Base-by-base conservation (phyloP, 2,329 filamentous ascomycete species). In the Hypoxylon sp. region DNA sequence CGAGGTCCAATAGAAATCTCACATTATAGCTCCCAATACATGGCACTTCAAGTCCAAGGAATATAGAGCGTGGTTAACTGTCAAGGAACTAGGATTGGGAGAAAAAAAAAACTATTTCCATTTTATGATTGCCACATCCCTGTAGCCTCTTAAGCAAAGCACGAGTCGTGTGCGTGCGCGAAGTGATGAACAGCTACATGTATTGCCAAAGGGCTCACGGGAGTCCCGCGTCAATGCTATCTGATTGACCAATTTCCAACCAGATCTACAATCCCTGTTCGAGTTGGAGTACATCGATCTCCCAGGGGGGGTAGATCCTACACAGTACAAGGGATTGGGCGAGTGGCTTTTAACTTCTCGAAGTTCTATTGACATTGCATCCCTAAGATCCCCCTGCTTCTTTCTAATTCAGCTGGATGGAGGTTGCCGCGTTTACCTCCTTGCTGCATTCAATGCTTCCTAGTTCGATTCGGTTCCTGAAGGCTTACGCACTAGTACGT, bases 251-350 rank as follows among this genome's bases (percentile, higher is more conserved):
- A 65, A 57, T 65, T 70, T 52, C 46, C 35, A 62, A 54, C 39
- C 27, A 70, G 68, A 70, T 70, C 65, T 68, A 47, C 42, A 52
- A 72, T 65, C 70, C 70, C 62, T 72, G 70, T 51, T 57, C 19
- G 24, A 52, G 32, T 71, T 69, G 63, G 68, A 71, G 70, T 58
- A 72, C 56, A 70, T 72, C 65, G 59, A 70, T 70, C 64, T 69
- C 53, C 53, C 52, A 54, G 32, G 61, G 65, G 17, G 65, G 68
- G 51, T 27, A 51, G 65, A 70, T 68, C 68, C 62, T 60, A 70
- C 68, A 70, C 68, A 68, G 65, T 68, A 68, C 42, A 68, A 44
- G 42, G 15, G 53, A 61, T 44, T 58, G 17, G 32, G 39, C 44
- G 29, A 57, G 57, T 68, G 57, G 57, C 58, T 58, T 56, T 37